Conservation (phyloP, 2,329 filamentous ascomycete genomes). For the Stemphylium lycopersici region DNA sequence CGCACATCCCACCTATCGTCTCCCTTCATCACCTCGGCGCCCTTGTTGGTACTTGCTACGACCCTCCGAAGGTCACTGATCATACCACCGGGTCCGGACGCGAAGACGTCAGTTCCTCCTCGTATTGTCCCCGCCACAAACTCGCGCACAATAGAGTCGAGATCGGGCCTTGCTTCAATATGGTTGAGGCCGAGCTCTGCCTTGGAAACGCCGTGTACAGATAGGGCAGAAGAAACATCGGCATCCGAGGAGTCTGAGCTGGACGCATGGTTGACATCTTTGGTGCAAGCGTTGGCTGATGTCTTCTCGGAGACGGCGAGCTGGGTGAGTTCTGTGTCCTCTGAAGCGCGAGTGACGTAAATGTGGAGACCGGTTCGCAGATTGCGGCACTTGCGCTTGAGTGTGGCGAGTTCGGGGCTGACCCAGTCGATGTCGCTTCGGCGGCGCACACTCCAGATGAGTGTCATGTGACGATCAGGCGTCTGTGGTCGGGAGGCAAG, state of each 20-base stretch:
- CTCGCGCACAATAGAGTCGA: slow-evolving; percentile 26
- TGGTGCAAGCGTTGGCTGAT: slow-evolving; percentile 20
- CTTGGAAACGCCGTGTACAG: slow-evolving; percentile 39
- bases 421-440: slow-evolving; percentile 45
- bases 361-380: slow-evolving; percentile 40
- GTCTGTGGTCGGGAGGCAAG: slow-evolving; percentile 33
- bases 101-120: slow-evolving; percentile 40
- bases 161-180: slow-evolving; percentile 30
- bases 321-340: slow-evolving; percentile 25
- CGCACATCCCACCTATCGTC: slow-evolving; percentile 39
- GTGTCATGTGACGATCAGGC: slow-evolving; percentile 35
- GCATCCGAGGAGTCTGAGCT: slow-evolving; percentile 22
- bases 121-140: slow-evolving; percentile 32
- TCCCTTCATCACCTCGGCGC: slow-evolving; percentile 42
- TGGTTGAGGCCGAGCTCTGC: slow-evolving; percentile 35
- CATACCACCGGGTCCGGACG: slow-evolving; percentile 40
- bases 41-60: slow-evolving; percentile 39
- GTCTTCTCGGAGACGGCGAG: slow-evolving; percentile 28
- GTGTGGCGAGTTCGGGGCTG: slow-evolving; percentile 39
- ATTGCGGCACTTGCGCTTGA: slow-evolving; percentile 36
- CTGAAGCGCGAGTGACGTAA: slow-evolving; percentile 40
- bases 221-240: slow-evolving; percentile 32
- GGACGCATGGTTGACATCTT: slow-evolving; percentile 31
- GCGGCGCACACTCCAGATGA: slow-evolving; percentile 46
- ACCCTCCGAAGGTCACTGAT: slow-evolving; percentile 43